phyloP scores from a whole-genome alignment of 805 yeast genomes.

The Ogataea parapolymorpha region DNA sequence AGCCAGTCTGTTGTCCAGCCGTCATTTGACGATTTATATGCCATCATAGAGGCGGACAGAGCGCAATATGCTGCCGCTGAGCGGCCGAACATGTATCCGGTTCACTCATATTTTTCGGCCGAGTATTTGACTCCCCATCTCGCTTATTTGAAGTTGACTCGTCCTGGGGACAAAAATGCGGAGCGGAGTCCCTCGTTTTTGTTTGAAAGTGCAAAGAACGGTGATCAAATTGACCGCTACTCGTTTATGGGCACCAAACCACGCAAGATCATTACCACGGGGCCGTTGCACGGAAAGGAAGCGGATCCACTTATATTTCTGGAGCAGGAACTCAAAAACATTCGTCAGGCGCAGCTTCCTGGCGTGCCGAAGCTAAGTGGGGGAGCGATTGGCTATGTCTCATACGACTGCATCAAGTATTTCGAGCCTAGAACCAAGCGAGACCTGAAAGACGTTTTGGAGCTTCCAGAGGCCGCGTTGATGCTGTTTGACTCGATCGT shows the following conservation, averaged over 20 bases:
- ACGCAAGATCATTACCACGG: constrained; percentile 76
- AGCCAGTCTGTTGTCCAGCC: constrained; percentile 44
- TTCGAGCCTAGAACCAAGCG: constrained; percentile 90
- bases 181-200: constrained; percentile 67
- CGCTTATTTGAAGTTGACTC: constrained; percentile 81
- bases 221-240: constrained; percentile 85
- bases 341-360: constrained; percentile 71
- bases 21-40: constrained; percentile 41
- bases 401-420: constrained; percentile 95
- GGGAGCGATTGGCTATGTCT: constrained; percentile 94
- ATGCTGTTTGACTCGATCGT: constrained; percentile 89
- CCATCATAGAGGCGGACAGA: constrained; percentile 39
- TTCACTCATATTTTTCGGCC: constrained; percentile 68
- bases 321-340: constrained; percentile 66
- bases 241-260: constrained; percentile 90
- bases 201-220: constrained; percentile 85
- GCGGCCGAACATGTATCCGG: constrained; percentile 72
- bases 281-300: constrained; percentile 59
- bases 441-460: constrained; percentile 69
- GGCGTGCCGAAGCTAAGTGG: constrained; percentile 85
- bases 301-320: constrained; percentile 77
- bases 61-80: constrained; percentile 17
- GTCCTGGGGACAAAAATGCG: constrained; percentile 51
- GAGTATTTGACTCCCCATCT: constrained; percentile 84
- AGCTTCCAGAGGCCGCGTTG: constrained; percentile 87